These are phyloP conservation scores for Pichia sp. DNA, from an alignment of 1,139 yeast genomes.

Conservation along the genomic window DNA sequence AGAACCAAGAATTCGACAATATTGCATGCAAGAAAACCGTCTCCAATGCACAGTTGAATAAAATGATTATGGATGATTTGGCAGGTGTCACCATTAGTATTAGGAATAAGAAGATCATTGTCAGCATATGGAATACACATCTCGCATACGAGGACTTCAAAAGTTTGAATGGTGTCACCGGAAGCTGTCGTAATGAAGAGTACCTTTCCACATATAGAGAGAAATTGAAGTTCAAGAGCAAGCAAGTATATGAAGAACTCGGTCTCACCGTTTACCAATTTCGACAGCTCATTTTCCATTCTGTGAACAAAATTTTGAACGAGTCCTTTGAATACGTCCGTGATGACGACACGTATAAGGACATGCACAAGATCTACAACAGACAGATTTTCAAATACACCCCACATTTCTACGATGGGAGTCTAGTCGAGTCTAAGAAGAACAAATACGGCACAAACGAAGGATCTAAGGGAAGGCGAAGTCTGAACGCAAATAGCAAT, in stretches of 20 bases:
- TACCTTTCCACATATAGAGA: slow-evolving; percentile 5
- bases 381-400: slow-evolving; percentile 7
- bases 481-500: not conserved
- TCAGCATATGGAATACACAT: slow-evolving; percentile 50
- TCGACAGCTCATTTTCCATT: slow-evolving; percentile 41
- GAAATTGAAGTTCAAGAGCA: slow-evolving; percentile 5
- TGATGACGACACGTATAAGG: not conserved
- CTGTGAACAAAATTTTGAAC: slow-evolving; percentile 4
- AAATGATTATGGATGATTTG: slow-evolving; percentile 31
- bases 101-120: slow-evolving; percentile 44
- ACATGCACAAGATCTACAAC: not conserved
- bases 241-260: slow-evolving; percentile 7
- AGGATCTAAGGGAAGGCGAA: not conserved
- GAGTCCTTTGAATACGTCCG: slow-evolving; percentile 4
- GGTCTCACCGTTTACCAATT: slow-evolving; percentile 39
- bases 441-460: slow-evolving; percentile 2
- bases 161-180: slow-evolving; percentile 7
- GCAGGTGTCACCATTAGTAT: slow-evolving; percentile 47
- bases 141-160: slow-evolving; percentile 29
- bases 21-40: slow-evolving; percentile 1
- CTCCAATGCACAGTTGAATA: slow-evolving; percentile 8
- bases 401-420: slow-evolving; percentile 9
- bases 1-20: slow-evolving; percentile 8
- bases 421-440: slow-evolving; percentile 2
- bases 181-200: slow-evolving; percentile 5